Percentiles rank a stretch among this genome's conserved stretches.
Conservation (phyloP, 2,329 filamentous ascomycete species). For the Pleoardoris graminearum region DNA sequence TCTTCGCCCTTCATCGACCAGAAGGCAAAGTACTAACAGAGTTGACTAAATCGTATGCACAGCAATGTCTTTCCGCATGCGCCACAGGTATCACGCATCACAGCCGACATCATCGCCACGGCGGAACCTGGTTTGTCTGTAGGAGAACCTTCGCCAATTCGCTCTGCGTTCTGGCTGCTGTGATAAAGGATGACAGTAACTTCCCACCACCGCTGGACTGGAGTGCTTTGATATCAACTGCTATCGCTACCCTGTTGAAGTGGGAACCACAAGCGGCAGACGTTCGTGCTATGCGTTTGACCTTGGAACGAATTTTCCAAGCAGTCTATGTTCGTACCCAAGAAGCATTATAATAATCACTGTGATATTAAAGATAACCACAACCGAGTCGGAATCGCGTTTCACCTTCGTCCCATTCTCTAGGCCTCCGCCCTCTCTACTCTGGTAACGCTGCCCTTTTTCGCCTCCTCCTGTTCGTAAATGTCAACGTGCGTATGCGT, state of each 20-base stretch:
- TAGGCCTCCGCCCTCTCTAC: background rate
- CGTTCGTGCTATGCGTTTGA: background rate
- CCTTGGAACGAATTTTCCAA: background rate
- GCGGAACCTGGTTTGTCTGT: constrained; percentile 8
- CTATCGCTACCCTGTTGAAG: background rate
- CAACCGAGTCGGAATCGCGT: too few relatives aligned
- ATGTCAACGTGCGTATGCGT: constrained; percentile 2
- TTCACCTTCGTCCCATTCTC: background rate
- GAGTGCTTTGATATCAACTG: background rate
- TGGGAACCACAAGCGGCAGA: constrained; percentile 4
- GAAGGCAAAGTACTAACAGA: background rate
- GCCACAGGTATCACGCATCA: constrained; percentile 3
- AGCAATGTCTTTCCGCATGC: constrained; percentile 1
- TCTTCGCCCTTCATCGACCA: constrained; percentile 7
- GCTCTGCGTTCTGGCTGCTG: constrained; percentile 5
- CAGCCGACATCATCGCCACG: constrained; percentile 8
- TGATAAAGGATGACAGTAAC: background rate
- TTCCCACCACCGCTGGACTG: constrained; percentile 7
- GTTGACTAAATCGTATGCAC: background rate
- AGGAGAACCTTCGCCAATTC: constrained; percentile 5
- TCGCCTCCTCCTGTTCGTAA: background rate
- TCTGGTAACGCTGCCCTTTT: background rate
- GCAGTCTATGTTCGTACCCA: background rate
- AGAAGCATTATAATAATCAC: background rate
- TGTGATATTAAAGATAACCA: too few relatives aligned